Base-by-base conservation (phyloP, 2,329 filamentous ascomycete species). In the Pseudogymnoascus sp. region DNA sequence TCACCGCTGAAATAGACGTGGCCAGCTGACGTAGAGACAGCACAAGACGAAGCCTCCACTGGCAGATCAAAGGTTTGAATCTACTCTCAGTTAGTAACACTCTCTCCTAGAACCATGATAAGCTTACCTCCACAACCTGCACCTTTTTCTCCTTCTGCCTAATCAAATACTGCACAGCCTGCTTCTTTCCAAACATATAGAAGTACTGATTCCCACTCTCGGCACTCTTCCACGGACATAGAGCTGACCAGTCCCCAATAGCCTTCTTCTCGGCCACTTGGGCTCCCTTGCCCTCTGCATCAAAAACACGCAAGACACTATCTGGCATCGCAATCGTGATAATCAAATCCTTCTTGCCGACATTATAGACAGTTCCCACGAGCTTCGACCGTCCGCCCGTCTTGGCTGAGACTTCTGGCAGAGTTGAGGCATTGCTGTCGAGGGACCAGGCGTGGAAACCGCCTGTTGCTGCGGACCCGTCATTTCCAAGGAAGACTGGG, bases 201-300 rank as follows among this genome's bases (percentile, higher is more conserved):
- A 79, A 59, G 61, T 79, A 80, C 35, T 75, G 70, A 41, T 77
- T 75, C 1, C 73, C 74, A 15, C 72, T 75, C 15, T 66, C 66
- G 3, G 8, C 26, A 60, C 74, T 77, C 64, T 71, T 75, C 77
- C 76, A 80, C 8, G 72, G 68, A 65, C 78, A 80, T 4, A 80
- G 65, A 0, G 77, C 74, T 11, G 77, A 78, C 76, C 78, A 80
- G 64, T 79, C 78, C 0, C 78, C 78, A 11, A 78, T 67, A 1
- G 73, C 69, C 24, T 69, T 74, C 9, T 71, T 69, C 37, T 70
- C 64, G 3, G 73, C 72, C 4, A 67, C 66, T 5, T 72, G 67
- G 15, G 74, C 61, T 61, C 74, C 70, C 54, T 71, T 65, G 1
- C 76, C 78, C 60, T 79, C 76, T 0, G 77, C 72, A 63, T 74